phyloP scores from a whole-genome alignment of 2,329 filamentous ascomycete species.

The Xylaria sp. region DNA sequence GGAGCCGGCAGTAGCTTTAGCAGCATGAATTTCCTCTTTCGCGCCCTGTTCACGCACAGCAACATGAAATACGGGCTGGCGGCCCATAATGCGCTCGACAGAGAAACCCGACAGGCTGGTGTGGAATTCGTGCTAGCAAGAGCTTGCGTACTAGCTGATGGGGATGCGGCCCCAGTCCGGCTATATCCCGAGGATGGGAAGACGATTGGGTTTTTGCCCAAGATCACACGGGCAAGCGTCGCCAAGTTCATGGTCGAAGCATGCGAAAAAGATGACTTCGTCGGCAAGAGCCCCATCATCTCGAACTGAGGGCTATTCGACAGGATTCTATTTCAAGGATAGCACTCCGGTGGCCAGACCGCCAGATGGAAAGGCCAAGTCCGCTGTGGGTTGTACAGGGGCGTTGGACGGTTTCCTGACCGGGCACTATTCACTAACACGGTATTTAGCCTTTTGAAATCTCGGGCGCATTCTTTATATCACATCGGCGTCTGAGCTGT shows the following conservation, averaged over 20 bases:
- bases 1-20: conserved; percentile 60
- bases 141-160: conserved; percentile 57
- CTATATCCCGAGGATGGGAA: conserved; percentile 57
- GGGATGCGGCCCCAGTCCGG: conserved; percentile 51
- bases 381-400: background rate
- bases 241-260: conserved; percentile 59
- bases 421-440: background rate
- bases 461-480: background rate
- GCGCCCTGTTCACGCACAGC: conserved; percentile 57
- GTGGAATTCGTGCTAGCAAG: conserved; percentile 58
- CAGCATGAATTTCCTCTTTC: conserved; percentile 56
- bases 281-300: conserved; percentile 59
- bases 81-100: conserved; percentile 61
- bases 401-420: background rate
- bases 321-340: background rate
- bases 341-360: no score
- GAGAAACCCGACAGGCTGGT: conserved; percentile 51
- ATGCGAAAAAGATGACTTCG: conserved; percentile 55
- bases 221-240: conserved; percentile 54
- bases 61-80: conserved; percentile 59
- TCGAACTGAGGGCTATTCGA: conserved; percentile 51
- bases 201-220: conserved; percentile 55
- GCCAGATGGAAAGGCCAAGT: background rate
- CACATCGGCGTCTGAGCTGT: conserved; percentile 25
- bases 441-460: conserved; percentile 7